Conservation (phyloP, 768 basidiomycete genomes). For the Xanthoconium purpureum region DNA sequence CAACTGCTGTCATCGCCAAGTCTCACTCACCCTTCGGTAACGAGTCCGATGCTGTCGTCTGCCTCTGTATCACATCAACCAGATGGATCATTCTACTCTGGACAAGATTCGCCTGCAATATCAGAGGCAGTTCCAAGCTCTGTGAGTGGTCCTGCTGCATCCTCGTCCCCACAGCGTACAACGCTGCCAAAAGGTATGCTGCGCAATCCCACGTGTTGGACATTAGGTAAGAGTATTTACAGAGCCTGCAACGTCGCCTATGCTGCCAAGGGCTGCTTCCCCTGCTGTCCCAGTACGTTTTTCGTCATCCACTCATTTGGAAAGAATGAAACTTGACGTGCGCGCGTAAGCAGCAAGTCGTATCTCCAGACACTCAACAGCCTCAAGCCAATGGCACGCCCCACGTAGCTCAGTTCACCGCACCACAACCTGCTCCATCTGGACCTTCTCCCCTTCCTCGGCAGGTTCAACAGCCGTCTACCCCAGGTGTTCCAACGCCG, state of each 20-base stretch:
- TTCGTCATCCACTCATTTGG: conserved; percentile 2
- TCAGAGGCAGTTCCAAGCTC: conserved; percentile 58
- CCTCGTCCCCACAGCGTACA: conserved; percentile 59
- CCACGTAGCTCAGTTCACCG: conserved; percentile 22
- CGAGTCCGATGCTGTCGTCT: conserved; percentile 78
- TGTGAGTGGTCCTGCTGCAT: conserved; percentile 46
- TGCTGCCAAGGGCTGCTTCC: conserved; percentile 40
- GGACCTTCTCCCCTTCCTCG: conserved; percentile 50
- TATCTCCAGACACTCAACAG: conserved; percentile 38
- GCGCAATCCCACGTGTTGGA: conserved; percentile 14
- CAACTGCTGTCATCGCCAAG: conserved; percentile 67
- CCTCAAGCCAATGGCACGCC: conserved; percentile 36
- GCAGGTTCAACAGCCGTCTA: conserved; percentile 42
- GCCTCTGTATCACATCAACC: conserved; percentile 63
- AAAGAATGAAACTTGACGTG: conserved; percentile 17
- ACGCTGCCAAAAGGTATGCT: conserved; percentile 48
- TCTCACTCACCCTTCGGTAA: conserved; percentile 79
- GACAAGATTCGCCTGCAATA: conserved; percentile 67
- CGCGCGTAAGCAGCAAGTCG: conserved; percentile 35
- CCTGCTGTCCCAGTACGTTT: conserved; percentile 42
- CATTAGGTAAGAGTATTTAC: conserved; percentile 21
- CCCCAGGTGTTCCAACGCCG: conserved; percentile 21
- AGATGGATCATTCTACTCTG: conserved; percentile 67
- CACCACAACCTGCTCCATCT: conserved; percentile 34
- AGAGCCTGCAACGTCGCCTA: conserved; percentile 48